phyloP scores from a whole-genome alignment of 768 basidiomycete species.

The Boletus huronensis region DNA sequence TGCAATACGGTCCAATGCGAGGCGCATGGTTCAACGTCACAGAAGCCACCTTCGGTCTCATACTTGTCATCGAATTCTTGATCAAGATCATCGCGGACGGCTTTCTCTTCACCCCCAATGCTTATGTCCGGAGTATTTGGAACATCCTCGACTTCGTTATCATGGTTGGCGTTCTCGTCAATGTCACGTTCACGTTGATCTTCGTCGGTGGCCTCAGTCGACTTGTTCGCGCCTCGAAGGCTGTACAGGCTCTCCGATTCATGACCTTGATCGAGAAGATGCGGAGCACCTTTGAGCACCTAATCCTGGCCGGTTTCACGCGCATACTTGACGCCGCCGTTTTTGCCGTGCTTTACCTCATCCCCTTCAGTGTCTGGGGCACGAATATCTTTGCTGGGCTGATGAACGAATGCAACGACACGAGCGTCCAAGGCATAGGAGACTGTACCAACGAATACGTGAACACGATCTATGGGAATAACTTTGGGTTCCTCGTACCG shows the following conservation, averaged over 20 bases:
- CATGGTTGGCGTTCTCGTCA: constrained; percentile 72
- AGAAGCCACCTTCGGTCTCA: constrained; percentile 67
- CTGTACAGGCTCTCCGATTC: constrained; percentile 80
- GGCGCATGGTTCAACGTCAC: constrained; percentile 86
- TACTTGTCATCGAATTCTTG: constrained; percentile 75
- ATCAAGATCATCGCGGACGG: constrained; percentile 95
- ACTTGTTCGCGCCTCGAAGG: constrained; percentile 82
- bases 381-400: constrained; percentile 87
- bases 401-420: constrained; percentile 84
- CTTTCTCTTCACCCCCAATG: constrained; percentile 85
- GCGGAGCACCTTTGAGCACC: constrained; percentile 79
- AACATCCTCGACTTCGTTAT: constrained; percentile 88
- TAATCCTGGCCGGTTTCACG: constrained; percentile 81
- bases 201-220: constrained; percentile 78
- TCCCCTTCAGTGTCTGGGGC: constrained; percentile 92
- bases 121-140: constrained; percentile 90
- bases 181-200: constrained; percentile 65
- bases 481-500: constrained; percentile 72
- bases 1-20: constrained; percentile 52
- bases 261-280: constrained; percentile 88
- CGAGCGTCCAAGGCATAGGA: constrained; percentile 42
- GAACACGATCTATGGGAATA: constrained; percentile 55
- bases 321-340: constrained; percentile 89
- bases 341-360: constrained; percentile 87
- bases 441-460: constrained; percentile 76